Evolutionary conservation across 805 yeast genomes (phyloP), one percentile per base, ranked within the genome.

Genomic region (Ogataea paraovalis): DNA sequence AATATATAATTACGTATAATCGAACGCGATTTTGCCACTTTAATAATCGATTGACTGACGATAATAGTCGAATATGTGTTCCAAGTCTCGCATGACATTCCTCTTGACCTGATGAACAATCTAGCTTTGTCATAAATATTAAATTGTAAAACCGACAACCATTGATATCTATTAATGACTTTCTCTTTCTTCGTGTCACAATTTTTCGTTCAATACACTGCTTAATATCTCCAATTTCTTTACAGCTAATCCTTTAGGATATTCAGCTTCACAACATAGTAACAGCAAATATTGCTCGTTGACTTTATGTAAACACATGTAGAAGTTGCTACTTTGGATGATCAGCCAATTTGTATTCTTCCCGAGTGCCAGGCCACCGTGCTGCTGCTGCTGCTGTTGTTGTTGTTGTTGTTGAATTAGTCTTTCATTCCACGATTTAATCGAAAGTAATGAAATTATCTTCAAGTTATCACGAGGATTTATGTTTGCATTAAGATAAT

Each of bases 381-480:
- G 28, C 43, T 39, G 38, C 28, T 21, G 43, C 25, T n/a, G n/a
- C n/a, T n/a, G n/a, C n/a, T n/a, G n/a, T n/a, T n/a, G n/a, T n/a
- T n/a, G n/a, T n/a, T n/a, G n/a, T n/a, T 20, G 28, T 39, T 40
- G 39, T 21, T 22, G 43, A 23, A 27, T 32, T 22, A 21, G 44
- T 27, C 52, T 44, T 18, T 59, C 57, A 9, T 54, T 52, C 65
- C 67, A 66, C 32, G 62, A 55, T 12, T 55, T 58, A 2, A 60
- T 40, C n/a, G 62, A 58, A 32, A 62, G 45, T 22, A 67, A 40
- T 0, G 70, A 58, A 21, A 64, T 47, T 1, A 66, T 66, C 39
- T 62, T 60, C 10, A 67, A 36, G 45, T 63, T 60, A 18, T 67
- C 68, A 7, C 55, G 42, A 3, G 70, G 70, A 33, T 54, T 60